Evolutionary conservation across 139 green algal species (phyloP), one percentile per base, ranked within the genome.

Genomic region (Chlorella sp.): DNA sequence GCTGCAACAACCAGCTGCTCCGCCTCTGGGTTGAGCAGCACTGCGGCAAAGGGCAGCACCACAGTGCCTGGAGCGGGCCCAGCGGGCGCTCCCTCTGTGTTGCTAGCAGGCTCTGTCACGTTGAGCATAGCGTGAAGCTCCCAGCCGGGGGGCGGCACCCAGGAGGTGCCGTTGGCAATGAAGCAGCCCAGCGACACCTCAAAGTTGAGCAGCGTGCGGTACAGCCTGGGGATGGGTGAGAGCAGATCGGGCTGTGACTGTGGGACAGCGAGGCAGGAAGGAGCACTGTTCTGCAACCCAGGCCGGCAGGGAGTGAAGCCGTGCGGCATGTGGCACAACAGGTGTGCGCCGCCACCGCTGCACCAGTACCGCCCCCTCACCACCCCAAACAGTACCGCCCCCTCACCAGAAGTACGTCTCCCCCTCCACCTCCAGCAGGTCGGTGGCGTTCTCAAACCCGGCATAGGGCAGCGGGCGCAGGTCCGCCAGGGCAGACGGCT

Each of bases 71-170:
- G 51, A 21, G 15, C 13, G 51, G 51, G 11, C 12, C 51, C 51
- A 20, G 15, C 51, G 15, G 51, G 51, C 11, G 51, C 51, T 23
- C 51, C 51, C 51, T 60, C 51, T 60, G 51, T 60, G 51, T 51
- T 30, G 12, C 73, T 60, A 1, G 4, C 55, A 0, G 32, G 28
- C 73, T 81, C 74, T 11, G 30, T 69, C 32, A 81, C 6, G 15
- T 68, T 41, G 28, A 81, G 74, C 30, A 41, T 36, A 7, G 56
- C 20, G 20, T 55, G 20, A 5, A 81, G 28, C 32, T 51, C 28
- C 74, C 74, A 81, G 51, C 74, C 74, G 3, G 74, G 32, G 15
- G 74, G 74, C 32, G 74, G 55, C 21, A 2, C 41, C 74, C 55
- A 70, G 20, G 60, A 32, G 11, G 5, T 6, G 3, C 30, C 74